phyloP scores from a whole-genome alignment of 768 basidiomycete genomes.

The Lentinus brumalis region DNA sequence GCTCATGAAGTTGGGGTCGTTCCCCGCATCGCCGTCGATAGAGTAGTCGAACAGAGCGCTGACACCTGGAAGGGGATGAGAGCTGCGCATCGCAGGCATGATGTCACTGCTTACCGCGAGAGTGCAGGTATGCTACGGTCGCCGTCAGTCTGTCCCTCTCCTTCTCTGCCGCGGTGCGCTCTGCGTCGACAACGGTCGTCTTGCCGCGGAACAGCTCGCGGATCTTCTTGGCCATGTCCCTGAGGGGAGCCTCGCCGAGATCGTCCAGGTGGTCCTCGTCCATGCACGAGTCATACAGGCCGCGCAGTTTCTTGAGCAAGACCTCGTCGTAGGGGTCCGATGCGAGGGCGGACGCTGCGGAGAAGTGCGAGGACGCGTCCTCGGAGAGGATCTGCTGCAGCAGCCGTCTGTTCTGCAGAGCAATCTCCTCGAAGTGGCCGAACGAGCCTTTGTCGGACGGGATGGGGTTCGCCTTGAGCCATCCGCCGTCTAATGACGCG shows the following conservation, averaged over 20 bases:
- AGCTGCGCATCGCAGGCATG: not conserved
- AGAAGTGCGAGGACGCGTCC: conserved; percentile 36
- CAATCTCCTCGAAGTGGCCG: conserved; percentile 71
- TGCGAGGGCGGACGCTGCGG: conserved; percentile 16
- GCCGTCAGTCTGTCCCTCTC: conserved; percentile 69
- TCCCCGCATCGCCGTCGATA: conserved; percentile 87
- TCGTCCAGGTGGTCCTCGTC: conserved; percentile 77
- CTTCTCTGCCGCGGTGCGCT: conserved; percentile 24
- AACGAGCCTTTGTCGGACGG: conserved; percentile 81
- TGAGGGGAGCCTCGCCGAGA: conserved; percentile 69
- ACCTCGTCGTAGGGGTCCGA: conserved; percentile 48
- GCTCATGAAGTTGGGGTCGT: conserved; percentile 83
- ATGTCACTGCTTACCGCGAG: conserved; percentile 57
- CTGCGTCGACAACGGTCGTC: conserved; percentile 39
- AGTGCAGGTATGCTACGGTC: conserved; percentile 84
- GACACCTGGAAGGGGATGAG: conserved; percentile 52
- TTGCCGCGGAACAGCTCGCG: conserved; percentile 60
- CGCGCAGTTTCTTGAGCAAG: conserved; percentile 64
- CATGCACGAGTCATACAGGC: conserved; percentile 81
- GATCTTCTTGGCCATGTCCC: conserved; percentile 64
- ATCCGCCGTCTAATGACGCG: conserved; percentile 70
- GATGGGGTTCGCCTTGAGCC: conserved; percentile 80
- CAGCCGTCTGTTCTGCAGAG: conserved; percentile 76
- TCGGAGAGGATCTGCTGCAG: conserved; percentile 72
- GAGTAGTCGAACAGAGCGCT: conserved; percentile 75